These are phyloP conservation scores for Aureobasidium lini DNA, from an alignment of 2,329 filamentous ascomycete genomes.

Conservation along the genomic window DNA sequence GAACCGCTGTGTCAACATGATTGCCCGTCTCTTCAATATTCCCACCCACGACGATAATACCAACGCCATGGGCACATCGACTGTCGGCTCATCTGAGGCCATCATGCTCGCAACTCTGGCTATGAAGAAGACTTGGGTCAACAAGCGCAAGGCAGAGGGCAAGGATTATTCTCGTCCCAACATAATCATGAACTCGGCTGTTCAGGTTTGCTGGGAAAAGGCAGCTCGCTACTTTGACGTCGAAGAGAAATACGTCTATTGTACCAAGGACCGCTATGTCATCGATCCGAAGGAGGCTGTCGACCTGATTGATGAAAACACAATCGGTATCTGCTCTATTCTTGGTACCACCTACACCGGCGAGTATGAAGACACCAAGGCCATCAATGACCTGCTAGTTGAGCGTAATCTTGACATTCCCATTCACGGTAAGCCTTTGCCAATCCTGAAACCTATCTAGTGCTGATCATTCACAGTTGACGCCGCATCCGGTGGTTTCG, in stretches of 20 bases:
- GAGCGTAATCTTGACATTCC: constrained; percentile 68
- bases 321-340: constrained; percentile 87
- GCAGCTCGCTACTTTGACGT: constrained; percentile 55
- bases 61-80: constrained; percentile 76
- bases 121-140: constrained; percentile 94
- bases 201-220: constrained; percentile 98
- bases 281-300: constrained; percentile 58
- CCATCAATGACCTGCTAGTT: constrained; percentile 78
- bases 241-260: constrained; percentile 70
- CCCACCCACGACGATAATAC: constrained; percentile 49
- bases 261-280: constrained; percentile 51
- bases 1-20: constrained; percentile 71
- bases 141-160: constrained; percentile 72
- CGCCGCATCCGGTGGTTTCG: constrained; percentile 85
- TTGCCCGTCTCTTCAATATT: constrained; percentile 80
- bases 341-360: constrained; percentile 92
- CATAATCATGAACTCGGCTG: constrained; percentile 90
- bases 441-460: not conserved
- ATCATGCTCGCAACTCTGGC: constrained; percentile 78
- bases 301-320: constrained; percentile 58
- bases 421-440: constrained; percentile 53
- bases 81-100: constrained; percentile 81
- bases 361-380: constrained; percentile 90
- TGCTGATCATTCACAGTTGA: constrained; percentile 50
- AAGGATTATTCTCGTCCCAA: constrained; percentile 78